phyloP scores from a whole-genome alignment of 306 rosid species.

The Cucurbita ficifolia region DNA sequence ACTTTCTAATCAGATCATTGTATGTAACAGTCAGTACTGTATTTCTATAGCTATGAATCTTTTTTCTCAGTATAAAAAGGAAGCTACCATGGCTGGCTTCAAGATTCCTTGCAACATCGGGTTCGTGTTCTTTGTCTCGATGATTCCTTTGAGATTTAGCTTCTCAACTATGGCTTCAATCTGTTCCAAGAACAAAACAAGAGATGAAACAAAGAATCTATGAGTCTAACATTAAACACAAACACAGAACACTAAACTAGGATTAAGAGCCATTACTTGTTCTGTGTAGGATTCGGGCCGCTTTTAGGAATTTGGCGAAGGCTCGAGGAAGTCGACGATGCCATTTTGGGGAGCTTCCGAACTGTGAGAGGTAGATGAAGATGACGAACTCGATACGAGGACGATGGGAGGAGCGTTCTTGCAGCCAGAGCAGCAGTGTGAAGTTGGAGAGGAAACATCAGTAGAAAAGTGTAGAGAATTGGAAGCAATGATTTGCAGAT shows the following conservation, averaged over 20 bases:
- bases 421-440: slow-evolving; percentile 7
- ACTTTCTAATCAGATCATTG: background rate
- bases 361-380: background rate
- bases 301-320: slow-evolving; percentile 62
- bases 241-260: background rate
- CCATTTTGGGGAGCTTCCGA: background rate
- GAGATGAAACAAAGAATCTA: background rate
- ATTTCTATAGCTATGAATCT: background rate
- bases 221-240: background rate
- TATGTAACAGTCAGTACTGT: slow-evolving; percentile 1
- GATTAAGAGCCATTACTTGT: slow-evolving; percentile 37
- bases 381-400: background rate
- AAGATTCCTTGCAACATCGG: background rate
- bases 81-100: background rate
- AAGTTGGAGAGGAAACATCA: slow-evolving; percentile 24
- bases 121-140: background rate
- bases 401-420: slow-evolving; percentile 20
- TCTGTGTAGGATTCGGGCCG: slow-evolving; percentile 71
- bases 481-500: slow-evolving; percentile 26
- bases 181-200: background rate
- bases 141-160: background rate
- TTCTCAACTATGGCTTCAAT: background rate
- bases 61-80: background rate
- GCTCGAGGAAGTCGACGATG: slow-evolving; percentile 25
- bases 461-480: slow-evolving; percentile 22